A percentile compares a stretch with the other conserved stretches of the same genome.
phyloP scores from a whole-genome alignment of 2,329 filamentous ascomycete genomes.

The Ophiostoma himal-ulmi region DNA sequence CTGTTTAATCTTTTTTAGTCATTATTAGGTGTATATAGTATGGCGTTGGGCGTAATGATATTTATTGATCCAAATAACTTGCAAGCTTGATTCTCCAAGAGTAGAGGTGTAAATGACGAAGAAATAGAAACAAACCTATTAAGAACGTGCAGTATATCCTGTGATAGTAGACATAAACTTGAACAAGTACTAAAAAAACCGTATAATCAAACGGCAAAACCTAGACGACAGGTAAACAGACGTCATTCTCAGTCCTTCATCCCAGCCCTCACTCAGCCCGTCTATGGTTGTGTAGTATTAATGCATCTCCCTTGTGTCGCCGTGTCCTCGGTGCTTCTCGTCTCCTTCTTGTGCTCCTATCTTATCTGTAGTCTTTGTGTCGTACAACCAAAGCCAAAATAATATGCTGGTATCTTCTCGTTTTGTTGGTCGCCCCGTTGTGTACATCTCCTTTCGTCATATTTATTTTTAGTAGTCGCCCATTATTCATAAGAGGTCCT shows the following conservation, averaged over 20 bases:
- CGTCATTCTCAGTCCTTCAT: too few relatives aligned
- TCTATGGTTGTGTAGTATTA: background rate
- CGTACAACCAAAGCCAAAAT: constrained; percentile 26
- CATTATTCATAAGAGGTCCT: background rate
- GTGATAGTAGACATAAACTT: too few relatives aligned
- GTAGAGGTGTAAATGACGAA: too few relatives aligned
- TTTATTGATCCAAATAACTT: background rate
- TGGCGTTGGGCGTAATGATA: background rate
- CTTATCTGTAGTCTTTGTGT: background rate
- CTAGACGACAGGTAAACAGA: background rate
- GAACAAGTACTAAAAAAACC: too few relatives aligned
- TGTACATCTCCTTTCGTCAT: background rate
- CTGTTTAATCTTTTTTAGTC: background rate
- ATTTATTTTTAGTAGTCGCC: background rate
- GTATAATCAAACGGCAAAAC: background rate
- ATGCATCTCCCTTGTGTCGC: background rate
- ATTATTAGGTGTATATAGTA: background rate
- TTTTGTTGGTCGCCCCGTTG: background rate
- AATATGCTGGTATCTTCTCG: background rate
- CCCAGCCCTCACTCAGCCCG: background rate
- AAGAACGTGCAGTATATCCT: too few relatives aligned
- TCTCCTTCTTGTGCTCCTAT: background rate
- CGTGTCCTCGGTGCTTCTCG: background rate
- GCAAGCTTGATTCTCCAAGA: too few relatives aligned
- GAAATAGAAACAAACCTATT: too few relatives aligned